Evolutionary conservation across 2,329 filamentous ascomycete genomes (phyloP), one percentile per base, ranked within the genome.

Genomic region (Xylaria sp.): DNA sequence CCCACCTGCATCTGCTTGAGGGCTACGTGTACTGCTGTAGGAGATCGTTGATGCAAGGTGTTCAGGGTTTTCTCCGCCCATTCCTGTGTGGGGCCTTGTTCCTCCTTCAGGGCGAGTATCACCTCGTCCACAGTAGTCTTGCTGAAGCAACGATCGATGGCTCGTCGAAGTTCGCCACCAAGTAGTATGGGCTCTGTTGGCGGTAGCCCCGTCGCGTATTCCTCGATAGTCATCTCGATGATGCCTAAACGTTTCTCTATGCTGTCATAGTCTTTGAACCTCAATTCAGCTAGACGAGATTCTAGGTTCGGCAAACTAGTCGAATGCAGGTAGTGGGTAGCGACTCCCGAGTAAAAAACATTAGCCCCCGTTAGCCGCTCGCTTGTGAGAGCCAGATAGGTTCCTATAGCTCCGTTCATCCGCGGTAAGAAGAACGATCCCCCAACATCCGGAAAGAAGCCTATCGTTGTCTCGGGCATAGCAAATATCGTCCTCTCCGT

Each of bases 381-480:
- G 76, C 94, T 96, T 7, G 96, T 99, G 70, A 99, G 85, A 22
- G 94, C 96, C 49, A 99, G 89, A 80, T 98, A 99, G 22, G 92
- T 97, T 64, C 96, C 96, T 63, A 97, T 81, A 66, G 89, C 84
- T 56, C 96, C 96, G 74, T 96, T 89, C 85, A 99, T 89, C 69
- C 94, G 87, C 17, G 96, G 93, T 61, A 99, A 85, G 85, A 98
- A 98, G 84, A 98, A 99, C 11, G 93, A 96, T 36, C 91, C 96
- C 68, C 96, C 96, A 55, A 99, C 96, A 76, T 99, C 96, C 6
- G 96, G 96, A 85, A 99, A 99, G 85, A 98, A 97, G 44, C 96
- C 96, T 76, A 99, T 99, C 9, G 89, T 97, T 3, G 96, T 99
- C 83, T 99, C 96, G 33, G 96, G 96, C 96, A 99, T 99, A 73